Evolutionary conservation across 768 basidiomycete genomes (phyloP), one percentile per base, ranked within the genome.

Genomic region (Lentinula detonsa): DNA sequence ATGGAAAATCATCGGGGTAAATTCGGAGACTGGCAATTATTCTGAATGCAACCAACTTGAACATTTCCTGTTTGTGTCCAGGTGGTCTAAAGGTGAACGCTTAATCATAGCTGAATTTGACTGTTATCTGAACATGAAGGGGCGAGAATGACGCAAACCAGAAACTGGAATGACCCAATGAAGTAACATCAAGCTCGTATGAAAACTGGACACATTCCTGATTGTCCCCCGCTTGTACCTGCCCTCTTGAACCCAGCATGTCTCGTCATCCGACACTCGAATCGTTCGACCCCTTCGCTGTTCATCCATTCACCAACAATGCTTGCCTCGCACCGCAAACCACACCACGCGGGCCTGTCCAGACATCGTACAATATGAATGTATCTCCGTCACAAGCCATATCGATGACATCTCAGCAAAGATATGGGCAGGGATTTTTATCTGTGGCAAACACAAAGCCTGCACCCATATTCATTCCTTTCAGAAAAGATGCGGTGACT

Each of bases 261-360:
- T 40, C 72, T 1, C 71, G 67, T 40, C 73, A 74, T 53, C 67
- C 72, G 1, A 62, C 74, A 9, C 74, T 76, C 65, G 71, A 74
- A 21, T 80, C 81, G 23, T 86, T 86, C 66, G 75, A 86, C 73
- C 84, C 84, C 43, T 81, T 81, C 66, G 81, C 79, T 21, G 77
- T 75, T 18, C 83, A 86, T 68, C 82, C 84, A 9, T 87, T 86
- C 76, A 85, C 54, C 18, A 56, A 42, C 21, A 37, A 21, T 23
- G 35, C 54, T 56, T 31, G 54, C 21, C n/a, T 56, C 10, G 13
- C 11, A 13, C 39, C n/a, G 21, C 15, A 31, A 4, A 16, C 23
- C 9, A 15, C 16, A 42, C 37, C 33, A 15, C 16, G 5, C 11
- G 21, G 21, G 4, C n/a, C 43, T 21, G 21, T n/a, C 8, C 8